Base-by-base conservation (phyloP, 257 asterid species). In the Petunia secreta region DNA sequence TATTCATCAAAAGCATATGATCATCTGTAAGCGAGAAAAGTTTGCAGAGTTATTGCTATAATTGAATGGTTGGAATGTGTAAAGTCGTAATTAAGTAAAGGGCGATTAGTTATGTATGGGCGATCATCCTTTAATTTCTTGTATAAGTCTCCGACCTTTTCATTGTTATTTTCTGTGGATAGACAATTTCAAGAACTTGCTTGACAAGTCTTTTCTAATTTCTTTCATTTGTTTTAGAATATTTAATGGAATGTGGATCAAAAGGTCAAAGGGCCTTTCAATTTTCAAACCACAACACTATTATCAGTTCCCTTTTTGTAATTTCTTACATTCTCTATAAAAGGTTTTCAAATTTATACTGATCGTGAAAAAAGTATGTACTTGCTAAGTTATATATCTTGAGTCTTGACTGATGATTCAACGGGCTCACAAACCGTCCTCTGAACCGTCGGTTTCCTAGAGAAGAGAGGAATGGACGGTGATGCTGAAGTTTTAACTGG, bases 141-240 rank as follows among this genome's bases (percentile, higher is more conserved):
- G 44, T 4, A 25, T 25, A 46, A 8, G 46, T 71, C 48, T 37
- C 55, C 77, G 6, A 46, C 5, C 10, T 69, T 69, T 69, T 10
- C 77, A 16, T 36, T 46, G 77, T 38, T 25, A 46, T 44, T 46
- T 46, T 46, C 25, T 46, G 2, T 46, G 0, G n/a, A 69, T 69
- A 25, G 59, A 71, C 55, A 5, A 46, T 71, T 71, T 71, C 77
- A 71, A 71, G 44, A 48, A 69, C 59, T 46, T 69, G 59, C 16
- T 46, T 69, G 43, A 69, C 25, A 69, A 46, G 57, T 71, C 1
- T 10, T 3, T 46, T 44, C 43, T 1, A 15, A 40, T 1, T n/a
- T 13, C 67, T 62, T 2, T 8, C 36, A 3, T 62, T 8, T 8
- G 4, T 57, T 59, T 16, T 59, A 59, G 5, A n/a, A 1, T n/a